Conservation (phyloP, 2,329 filamentous ascomycete species). For the Hypocrella siamensis region DNA sequence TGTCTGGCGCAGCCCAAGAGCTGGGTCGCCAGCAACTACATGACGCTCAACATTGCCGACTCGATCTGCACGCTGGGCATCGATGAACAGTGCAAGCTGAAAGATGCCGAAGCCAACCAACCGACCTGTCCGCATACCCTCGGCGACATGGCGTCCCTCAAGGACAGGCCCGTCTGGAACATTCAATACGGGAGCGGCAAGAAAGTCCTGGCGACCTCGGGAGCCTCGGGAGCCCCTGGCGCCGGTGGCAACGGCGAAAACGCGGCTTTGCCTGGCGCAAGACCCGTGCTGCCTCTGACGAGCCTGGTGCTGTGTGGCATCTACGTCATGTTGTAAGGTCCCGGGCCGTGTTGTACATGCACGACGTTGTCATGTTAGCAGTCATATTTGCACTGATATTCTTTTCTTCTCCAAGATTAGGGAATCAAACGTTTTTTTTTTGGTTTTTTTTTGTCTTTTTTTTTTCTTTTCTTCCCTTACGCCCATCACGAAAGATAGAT, state of each 20-base stretch:
- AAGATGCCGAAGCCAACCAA: constrained; percentile 28
- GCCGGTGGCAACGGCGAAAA: neutral
- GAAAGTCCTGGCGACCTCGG: constrained; percentile 18
- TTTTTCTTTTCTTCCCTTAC: no score
- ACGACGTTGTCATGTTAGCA: no score
- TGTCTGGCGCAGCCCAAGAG: constrained; percentile 23
- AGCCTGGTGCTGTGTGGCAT: neutral
- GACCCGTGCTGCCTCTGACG: neutral
- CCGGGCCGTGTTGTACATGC: no score
- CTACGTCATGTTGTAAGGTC: no score
- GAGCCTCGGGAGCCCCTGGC: constrained; percentile 1
- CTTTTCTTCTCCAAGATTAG: no score
- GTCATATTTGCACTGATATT: no score
- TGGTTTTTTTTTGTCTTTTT: no score
- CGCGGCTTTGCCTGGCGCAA: neutral
- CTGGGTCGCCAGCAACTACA: constrained; percentile 33
- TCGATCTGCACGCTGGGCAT: constrained; percentile 27
- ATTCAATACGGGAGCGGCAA: constrained; percentile 29
- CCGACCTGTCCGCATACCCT: constrained; percentile 25
- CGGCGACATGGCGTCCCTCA: constrained; percentile 19
- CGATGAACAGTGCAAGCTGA: constrained; percentile 29
- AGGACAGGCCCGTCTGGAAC: constrained; percentile 26
- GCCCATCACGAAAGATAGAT: no score
- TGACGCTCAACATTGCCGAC: constrained; percentile 35
- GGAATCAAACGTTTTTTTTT: no score